phyloP scores from a whole-genome alignment of 1,284 basidiomycete genomes.

The Microbotryum lychnidis-dioicae region DNA sequence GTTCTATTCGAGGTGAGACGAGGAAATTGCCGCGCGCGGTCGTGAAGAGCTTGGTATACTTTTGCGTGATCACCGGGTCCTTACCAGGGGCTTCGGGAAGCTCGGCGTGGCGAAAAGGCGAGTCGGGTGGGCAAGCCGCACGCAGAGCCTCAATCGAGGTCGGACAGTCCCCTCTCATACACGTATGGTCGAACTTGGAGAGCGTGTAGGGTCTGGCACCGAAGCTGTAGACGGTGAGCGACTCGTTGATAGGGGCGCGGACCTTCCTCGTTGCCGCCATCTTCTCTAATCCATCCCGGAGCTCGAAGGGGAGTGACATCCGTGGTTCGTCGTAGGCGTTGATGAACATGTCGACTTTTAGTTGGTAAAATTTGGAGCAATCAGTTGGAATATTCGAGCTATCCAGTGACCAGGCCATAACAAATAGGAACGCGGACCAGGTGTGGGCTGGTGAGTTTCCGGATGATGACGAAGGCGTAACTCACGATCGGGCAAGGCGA shows the following conservation, averaged over 20 bases:
- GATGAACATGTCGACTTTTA: slow-evolving; percentile 18
- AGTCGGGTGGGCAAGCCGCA: slow-evolving; percentile 9
- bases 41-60: slow-evolving; percentile 13
- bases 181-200: neutral
- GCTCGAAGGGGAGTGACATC: slow-evolving; percentile 8
- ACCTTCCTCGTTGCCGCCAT: neutral
- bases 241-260: neutral
- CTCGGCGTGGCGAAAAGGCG: slow-evolving; percentile 1
- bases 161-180: neutral
- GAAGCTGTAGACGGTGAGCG: no score
- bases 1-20: slow-evolving; percentile 1
- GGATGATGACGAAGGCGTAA: neutral
- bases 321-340: slow-evolving; percentile 21
- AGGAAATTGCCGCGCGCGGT: slow-evolving; percentile 11
- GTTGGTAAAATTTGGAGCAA: neutral
- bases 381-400: neutral
- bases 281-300: slow-evolving; percentile 1
- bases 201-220: neutral
- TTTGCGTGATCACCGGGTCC: slow-evolving; percentile 1
- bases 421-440: no score
- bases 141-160: slow-evolving; percentile 7
- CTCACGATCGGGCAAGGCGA: slow-evolving; percentile 14
- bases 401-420: neutral
- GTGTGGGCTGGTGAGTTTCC: neutral
- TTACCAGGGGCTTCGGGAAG: slow-evolving; percentile 5